These are phyloP conservation scores for Pichia exigua DNA, from an alignment of 805 yeast species.

Conservation along the genomic window DNA sequence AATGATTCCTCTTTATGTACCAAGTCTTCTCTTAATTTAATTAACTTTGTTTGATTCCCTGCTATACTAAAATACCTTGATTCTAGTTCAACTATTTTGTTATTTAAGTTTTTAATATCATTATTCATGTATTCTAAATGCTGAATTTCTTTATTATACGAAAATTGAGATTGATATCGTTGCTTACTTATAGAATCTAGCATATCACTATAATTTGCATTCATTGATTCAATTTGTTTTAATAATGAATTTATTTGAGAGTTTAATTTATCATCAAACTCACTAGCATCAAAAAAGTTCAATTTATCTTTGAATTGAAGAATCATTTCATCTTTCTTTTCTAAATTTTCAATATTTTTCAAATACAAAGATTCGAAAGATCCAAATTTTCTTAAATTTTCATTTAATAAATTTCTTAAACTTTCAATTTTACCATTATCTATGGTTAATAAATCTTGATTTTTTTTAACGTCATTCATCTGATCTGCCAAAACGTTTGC, in stretches of 20 bases:
- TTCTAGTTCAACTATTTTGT: slow-evolving; percentile 32
- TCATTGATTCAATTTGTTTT: background rate
- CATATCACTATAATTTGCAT: slow-evolving; percentile 5
- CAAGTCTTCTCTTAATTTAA: slow-evolving; percentile 37
- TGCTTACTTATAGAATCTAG: slow-evolving; percentile 14
- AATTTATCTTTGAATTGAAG: slow-evolving; percentile 5
- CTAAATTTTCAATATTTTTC: slow-evolving; percentile 17
- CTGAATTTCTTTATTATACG: slow-evolving; percentile 37
- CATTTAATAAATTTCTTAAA: slow-evolving; percentile 29
- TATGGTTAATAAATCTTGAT: slow-evolving; percentile 15
- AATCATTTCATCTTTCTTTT: slow-evolving; percentile 11
- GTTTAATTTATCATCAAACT: slow-evolving; percentile 13
- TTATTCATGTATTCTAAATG: slow-evolving; percentile 32
- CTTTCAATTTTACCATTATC: slow-evolving; percentile 6
- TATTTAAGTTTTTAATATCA: slow-evolving; percentile 32
- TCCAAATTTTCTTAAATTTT: slow-evolving; percentile 45
- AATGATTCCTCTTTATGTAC: slow-evolving; percentile 31
- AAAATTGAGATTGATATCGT: slow-evolving; percentile 19
- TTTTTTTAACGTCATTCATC: slow-evolving; percentile 13
- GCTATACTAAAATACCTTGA: slow-evolving; percentile 31
- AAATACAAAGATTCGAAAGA: slow-evolving; percentile 34
- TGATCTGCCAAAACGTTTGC: slow-evolving; percentile 22
- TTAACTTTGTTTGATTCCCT: slow-evolving; percentile 40
- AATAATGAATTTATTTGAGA: slow-evolving; percentile 7
- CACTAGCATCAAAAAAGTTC: background rate